Evolutionary conservation across 2,329 filamentous ascomycete species (phyloP).

Genomic region (Colletotrichum melonis): DNA sequence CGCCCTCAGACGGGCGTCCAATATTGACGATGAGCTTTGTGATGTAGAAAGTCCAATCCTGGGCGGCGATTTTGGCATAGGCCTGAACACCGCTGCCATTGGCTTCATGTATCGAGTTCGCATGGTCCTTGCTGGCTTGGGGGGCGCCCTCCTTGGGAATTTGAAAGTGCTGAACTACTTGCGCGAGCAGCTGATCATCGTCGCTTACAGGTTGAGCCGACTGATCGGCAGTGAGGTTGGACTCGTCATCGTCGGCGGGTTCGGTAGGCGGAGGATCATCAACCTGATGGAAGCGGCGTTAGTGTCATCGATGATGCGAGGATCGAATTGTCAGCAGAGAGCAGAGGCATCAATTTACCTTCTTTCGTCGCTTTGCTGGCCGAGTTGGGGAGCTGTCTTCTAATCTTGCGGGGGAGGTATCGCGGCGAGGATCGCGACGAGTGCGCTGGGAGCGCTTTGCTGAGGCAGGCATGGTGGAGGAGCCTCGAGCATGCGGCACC

Average conservation of each 20-base stretch:
- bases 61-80: conserved; percentile 84
- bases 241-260: conserved; percentile 57
- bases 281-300: conserved; percentile 43
- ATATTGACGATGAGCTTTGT: conserved; percentile 81
- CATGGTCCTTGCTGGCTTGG: conserved; percentile 70
- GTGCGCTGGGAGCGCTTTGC: conserved; percentile 50
- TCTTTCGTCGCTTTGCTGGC: conserved; percentile 73
- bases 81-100: conserved; percentile 74
- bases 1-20: conserved; percentile 72
- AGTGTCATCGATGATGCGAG: neutral
- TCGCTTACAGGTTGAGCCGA: conserved; percentile 54
- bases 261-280: conserved; percentile 53
- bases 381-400: conserved; percentile 69
- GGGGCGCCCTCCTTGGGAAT: conserved; percentile 57
- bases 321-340: neutral
- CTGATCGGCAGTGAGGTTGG: conserved; percentile 55
- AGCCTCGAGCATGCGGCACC: conserved; percentile 29
- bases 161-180: conserved; percentile 64
- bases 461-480: conserved; percentile 48
- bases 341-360: conserved; percentile 53
- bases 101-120: conserved; percentile 72
- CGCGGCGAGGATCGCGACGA: conserved; percentile 53
- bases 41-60: conserved; percentile 88
- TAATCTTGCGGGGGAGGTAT: conserved; percentile 46
- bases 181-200: conserved; percentile 67